Evolutionary conservation across 1,284 basidiomycete genomes (phyloP), one percentile per base, ranked within the genome.

Genomic region (Ceratobasidium sp.): DNA sequence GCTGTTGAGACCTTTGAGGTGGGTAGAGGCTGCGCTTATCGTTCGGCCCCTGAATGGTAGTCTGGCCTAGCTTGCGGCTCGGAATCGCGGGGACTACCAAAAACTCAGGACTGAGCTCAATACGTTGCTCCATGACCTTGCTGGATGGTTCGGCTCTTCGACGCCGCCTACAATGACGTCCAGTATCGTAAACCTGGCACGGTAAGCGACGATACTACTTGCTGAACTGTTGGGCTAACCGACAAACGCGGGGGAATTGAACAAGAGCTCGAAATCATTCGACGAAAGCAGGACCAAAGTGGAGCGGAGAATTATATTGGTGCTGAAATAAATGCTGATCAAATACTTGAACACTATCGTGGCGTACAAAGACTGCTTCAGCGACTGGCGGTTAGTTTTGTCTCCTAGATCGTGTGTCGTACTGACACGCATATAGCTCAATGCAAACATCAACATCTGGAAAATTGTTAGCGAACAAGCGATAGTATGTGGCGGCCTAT

Each of bases 111-210:
- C 28, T 51, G 40, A 55, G 10, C 51, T 70, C 10, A 51, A 56
- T n/a, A 51, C 63, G 51, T 26, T 70, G 18, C 56, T 55, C 68
- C 51, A n/a, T 13, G 53, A 56, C 20, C 68, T 70, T 1, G 7
- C n/a, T 23, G 39, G 28, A 23, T 51, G 39, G 1, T 58, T 70
- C 39, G 15, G 5, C 0, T 28, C 12, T 5, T 53, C 10, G 12
- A 39, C 51, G 15, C 51, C 68, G n/a, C 68, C 68, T n/a, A 12
- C 49, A 26, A 70, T 70, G 53, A 70, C 68, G 10, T n/a, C 26
- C 2, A 40, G 51, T 15, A 70, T 70, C 3, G 28, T 10, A 3
- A 70, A 42, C 23, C 39, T 70, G 4, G 51, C n/a, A 18, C 33
- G 33, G 68, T 70, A 39, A 28, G 68, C 5, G 13, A 23, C 23